Percentiles rank a stretch among this genome's conserved stretches.
Conservation (phyloP, 31 red algal genomes). For the Porphyra umbilicalis region DNA sequence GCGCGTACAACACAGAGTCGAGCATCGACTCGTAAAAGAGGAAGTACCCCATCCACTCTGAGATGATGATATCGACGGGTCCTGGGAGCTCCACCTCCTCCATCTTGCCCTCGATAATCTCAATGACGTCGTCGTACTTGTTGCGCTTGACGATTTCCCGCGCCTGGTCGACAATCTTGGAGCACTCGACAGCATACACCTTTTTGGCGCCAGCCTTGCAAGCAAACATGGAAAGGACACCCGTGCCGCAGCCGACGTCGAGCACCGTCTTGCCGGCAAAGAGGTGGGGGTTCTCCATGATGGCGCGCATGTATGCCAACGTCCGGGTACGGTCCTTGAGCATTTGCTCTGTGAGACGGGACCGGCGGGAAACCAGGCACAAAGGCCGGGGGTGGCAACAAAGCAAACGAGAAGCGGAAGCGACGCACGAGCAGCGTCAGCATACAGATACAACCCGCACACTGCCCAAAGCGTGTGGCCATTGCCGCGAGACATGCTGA, state of each 20-base stretch:
- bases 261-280: conserved; percentile 84
- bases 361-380: background rate
- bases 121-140: conserved; percentile 60
- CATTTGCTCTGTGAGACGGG: conserved; percentile 64
- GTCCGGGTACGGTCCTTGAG: conserved; percentile 92
- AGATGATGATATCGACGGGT: conserved; percentile 93
- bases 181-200: conserved; percentile 88
- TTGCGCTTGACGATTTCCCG: conserved; percentile 67
- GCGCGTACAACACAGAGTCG: conserved; percentile 78
- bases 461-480: no score
- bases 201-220: conserved; percentile 83
- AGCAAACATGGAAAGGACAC: conserved; percentile 88
- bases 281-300: conserved; percentile 70
- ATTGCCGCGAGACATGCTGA: no score
- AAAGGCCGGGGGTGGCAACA: background rate
- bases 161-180: conserved; percentile 83
- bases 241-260: conserved; percentile 94
- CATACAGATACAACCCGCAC: no score
- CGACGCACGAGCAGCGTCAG: no score
- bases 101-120: conserved; percentile 65
- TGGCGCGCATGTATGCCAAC: conserved; percentile 86
- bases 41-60: conserved; percentile 99
- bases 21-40: conserved; percentile 98
- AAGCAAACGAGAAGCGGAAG: background rate
- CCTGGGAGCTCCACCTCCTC: conserved; percentile 78